Conservation (phyloP, 208 protist species). For the Trypanosoma mega region DNA sequence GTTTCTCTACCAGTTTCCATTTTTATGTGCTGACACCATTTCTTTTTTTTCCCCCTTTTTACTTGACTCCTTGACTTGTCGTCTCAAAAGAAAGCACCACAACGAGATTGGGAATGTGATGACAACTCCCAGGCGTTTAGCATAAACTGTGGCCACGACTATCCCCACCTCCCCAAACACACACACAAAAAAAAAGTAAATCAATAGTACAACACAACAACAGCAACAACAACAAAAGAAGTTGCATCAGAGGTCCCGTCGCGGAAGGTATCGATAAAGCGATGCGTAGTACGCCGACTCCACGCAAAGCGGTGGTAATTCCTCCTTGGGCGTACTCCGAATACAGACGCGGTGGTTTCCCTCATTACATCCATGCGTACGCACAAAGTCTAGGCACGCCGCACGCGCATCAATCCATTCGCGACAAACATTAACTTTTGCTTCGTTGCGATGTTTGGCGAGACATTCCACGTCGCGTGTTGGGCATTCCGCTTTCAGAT, state of each 20-base stretch:
- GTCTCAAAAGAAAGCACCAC: no score
- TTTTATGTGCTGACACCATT: no score
- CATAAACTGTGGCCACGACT: no score
- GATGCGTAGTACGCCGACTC: slow-evolving; percentile 39
- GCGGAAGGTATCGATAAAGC: slow-evolving; percentile 25
- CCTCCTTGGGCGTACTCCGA: slow-evolving; percentile 5
- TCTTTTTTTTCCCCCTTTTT: no score
- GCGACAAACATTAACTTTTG: slow-evolving; percentile 30
- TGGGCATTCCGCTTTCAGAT: slow-evolving; percentile 30
- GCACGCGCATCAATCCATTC: slow-evolving; percentile 36
- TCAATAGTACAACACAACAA: not conserved
- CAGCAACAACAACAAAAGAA: not conserved
- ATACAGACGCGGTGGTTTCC: slow-evolving; percentile 28
- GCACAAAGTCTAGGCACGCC: slow-evolving; percentile 15
- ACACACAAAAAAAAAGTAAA: no score
- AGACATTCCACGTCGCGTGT: slow-evolving; percentile 20
- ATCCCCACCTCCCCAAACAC: no score
- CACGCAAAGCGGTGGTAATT: slow-evolving; percentile 29
- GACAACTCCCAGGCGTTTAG: no score
- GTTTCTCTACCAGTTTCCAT: no score
- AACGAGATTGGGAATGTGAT: no score
- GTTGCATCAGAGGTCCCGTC: not conserved
- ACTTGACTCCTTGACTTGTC: no score
- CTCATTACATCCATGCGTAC: slow-evolving; percentile 2
- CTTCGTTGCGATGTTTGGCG: slow-evolving; percentile 3